Evolutionary conservation across 148 eudicot species (phyloP), one percentile per base, ranked within the genome.

Genomic region (Rhododendron ovatum): DNA sequence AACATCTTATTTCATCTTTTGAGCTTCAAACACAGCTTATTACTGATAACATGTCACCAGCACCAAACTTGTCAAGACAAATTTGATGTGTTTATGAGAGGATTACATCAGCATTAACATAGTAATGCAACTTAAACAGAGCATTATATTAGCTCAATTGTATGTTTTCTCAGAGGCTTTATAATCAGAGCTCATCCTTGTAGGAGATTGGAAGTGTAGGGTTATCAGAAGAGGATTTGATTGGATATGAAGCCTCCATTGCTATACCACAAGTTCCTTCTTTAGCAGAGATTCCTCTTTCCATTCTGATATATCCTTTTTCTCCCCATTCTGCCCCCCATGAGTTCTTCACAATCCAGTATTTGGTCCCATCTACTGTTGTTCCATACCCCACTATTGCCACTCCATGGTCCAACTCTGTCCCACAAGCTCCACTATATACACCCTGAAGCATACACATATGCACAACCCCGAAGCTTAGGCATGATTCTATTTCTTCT

Each of bases 311-410:
- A 90, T 92, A 94, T 28, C 95, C 95, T 88, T 93, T 87, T 83
- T 94, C 97, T 37, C 97, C 97, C 97, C 97, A 94, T 80, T 87
- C 92, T 8, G 87, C 74, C 33, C 97, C 97, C 97, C 97, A 94
- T 0, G 97, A 94, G 86, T 94, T 94, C 89, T 89, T 92, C 48
- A 94, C 97, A 10, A 84, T 93, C 94, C 94, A 94, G 50, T 94
- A 94, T 85, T 92, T 92, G 55, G 93, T 94, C 55, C 98, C 98
- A 37, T 93, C 94, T 0, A 71, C 86, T 39, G 94, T 89, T 3
- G 88, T 33, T 61, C 95, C 98, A 11, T 94, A 94, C 3, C 98
- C 98, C 14, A 94, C 95, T 15, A 85, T 74, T 22, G 93, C 94
- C 18, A 94, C 95, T 39, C 94, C 98, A 28, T 94, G 95, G 71